Base-by-base conservation (phyloP, 2,329 filamentous ascomycete genomes). In the Ceratocystis smalleyi region DNA sequence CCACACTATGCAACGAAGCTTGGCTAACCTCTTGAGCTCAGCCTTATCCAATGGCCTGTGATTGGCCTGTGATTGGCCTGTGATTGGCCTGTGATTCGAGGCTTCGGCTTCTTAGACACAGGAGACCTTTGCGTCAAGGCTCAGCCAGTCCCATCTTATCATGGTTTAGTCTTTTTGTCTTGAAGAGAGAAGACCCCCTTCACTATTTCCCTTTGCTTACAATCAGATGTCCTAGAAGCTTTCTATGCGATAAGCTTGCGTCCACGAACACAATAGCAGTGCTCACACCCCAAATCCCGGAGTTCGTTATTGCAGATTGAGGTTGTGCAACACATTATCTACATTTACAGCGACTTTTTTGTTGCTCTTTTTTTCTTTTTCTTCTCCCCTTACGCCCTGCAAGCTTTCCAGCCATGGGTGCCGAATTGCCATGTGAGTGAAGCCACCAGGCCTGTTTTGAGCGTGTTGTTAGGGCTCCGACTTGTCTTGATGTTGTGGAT, bases 391-490 rank as follows among this genome's bases (percentile, higher is more conserved):
- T n/a, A 57, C 8, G 30, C 51, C 51, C 22, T 55, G 10, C 35
- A 40, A 49, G n/a, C 47, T 32, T 54, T 61, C 61, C 70, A 12
- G 77, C 69, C 62, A 79, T 79, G 77, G 75, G 77, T 68, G 72
- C 75, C 67, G 77, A 79, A 71, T 72, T 79, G 68, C 78, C 78
- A 70, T 79, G 78, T 79, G 71, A 75, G 76, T 71, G 27, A n/a
- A 7, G 24, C 54, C 51, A 15, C 24, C 15, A n/a, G 45, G n/a
- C 19, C 19, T 47, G 17, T 47, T 47, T 47, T 54, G 17, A 15
- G 12, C 30, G 17, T 35, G 54, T 15, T 32, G n/a, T n/a, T 57
- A 35, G 54, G 17, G 54, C 54, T 19, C 54, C 24, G 15, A 24
- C 24, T 30, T 57, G 27, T 24, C 17, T 35, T 57, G 54, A 17